Base-by-base conservation (phyloP, 768 basidiomycete species). In the Collybia mongolica region DNA sequence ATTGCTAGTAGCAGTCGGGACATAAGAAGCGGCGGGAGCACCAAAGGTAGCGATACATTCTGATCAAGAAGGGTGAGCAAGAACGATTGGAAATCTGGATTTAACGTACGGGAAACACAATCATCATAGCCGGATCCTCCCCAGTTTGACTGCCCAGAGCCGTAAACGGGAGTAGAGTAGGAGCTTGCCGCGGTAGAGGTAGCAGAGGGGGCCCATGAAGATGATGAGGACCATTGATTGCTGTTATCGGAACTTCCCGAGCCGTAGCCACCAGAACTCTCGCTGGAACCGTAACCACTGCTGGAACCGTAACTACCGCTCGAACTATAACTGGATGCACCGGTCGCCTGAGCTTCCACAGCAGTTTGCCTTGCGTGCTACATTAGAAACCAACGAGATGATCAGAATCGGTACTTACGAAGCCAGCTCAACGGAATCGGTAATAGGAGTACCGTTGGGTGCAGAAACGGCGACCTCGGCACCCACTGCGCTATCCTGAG, bases 41-140 rank as follows among this genome's bases (percentile, higher is more conserved):
- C 82, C 83, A 62, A 73, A 88, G n/a, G 73, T 66, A 43, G 83
- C 81, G 54, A 84, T 64, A 60, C 88, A 90, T 76, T 88, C 85
- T 87, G 51, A 15, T 37, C 29, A 49, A 23, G 24, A 26, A n/a
- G 40, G 22, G 42, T 20, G 54, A 52, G 24, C 52, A 5, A 40
- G 37, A 37, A 41, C 43, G 35, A 39, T 18, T 5, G 14, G 11
- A 19, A 20, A 32, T 35, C 19, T 9, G 15, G 22, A 39, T 38
- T 20, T 32, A 5, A 75, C 84, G 64, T 59, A 89, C 86, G 81
- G 57, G 83, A 77, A 35, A 89, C 86, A 61, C 88, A 90, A 68
- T 74, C 74, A 56, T 85, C 70, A 70, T 88, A 89, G 38, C 74
- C 73, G 17, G 71, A 73, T 43, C 71, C 72, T 45, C 75, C 73